Evolutionary conservation across 306 rosid genomes (phyloP), one percentile per base, ranked within the genome.

Genomic region (Fagus sylvatica): DNA sequence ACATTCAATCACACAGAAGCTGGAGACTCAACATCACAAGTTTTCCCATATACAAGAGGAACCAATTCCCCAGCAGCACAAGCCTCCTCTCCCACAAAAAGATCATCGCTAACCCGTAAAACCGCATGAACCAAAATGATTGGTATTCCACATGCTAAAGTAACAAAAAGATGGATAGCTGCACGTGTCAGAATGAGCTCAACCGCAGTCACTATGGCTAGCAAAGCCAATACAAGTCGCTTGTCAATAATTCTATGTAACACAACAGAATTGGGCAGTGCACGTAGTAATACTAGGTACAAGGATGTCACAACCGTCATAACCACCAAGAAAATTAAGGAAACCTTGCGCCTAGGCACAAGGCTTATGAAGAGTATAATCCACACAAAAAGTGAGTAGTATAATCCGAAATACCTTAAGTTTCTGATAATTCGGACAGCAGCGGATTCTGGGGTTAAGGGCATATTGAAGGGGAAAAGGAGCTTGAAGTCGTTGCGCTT

Each of bases 331-430:
- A 80, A 76, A 73, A 89, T 81, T 62, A 91, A 73, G 0, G 93
- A 87, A 4, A 84, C 78, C 54, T 91, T 76, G 7, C 93, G 77
- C 6, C 16, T 0, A 7, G 96, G 93, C 42, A 91, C 81, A 5
- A 89, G 89, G 11, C 87, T 79, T 77, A 89, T 86, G 87, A 86
- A 89, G 77, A 89, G 96, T 75, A 86, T 79, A 75, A 84, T 77
- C 93, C 93, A 91, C 62, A 91, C 78, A 65, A 91, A 91, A 32
- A 80, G 85, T 1, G 83, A 8, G 84, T 91, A 89, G 34, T 82
- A 87, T 37, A 84, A 62, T 28, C 91, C 87, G 13, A 71, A 82
- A 74, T 54, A 79, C 8, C 30, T 73, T 2, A 85, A 42, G 86
- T 89, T 91, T 76, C 71, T 65, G 39, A 73, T 74, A 39, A 91